A percentile compares a stretch with the other conserved stretches of the same genome.
Evolutionary conservation across 805 yeast species (phyloP).

Genomic region (Wickerhamomyces chaumierensis): DNA sequence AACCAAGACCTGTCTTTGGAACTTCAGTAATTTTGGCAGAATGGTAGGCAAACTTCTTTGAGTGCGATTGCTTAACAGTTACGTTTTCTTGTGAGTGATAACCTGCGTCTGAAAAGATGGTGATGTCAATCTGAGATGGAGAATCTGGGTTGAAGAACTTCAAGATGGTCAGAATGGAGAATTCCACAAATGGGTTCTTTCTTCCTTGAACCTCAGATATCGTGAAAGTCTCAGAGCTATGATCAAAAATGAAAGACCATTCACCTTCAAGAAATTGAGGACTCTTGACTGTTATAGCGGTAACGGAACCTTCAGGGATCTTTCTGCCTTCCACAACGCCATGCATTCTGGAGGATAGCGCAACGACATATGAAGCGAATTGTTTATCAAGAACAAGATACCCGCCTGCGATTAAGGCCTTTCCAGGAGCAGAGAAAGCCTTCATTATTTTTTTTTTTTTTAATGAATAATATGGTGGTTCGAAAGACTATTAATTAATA

Average conservation of each 20-base stretch:
- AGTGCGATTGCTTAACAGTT: conserved; percentile 21
- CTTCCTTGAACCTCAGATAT: conserved; percentile 22
- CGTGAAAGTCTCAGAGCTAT: conserved; percentile 6
- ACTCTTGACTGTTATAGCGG: conserved; percentile 38
- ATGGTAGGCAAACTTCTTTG: conserved; percentile 49
- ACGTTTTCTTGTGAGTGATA: conserved; percentile 71
- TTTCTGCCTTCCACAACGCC: conserved; percentile 33
- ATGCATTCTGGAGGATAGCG: conserved; percentile 84
- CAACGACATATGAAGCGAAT: conserved; percentile 72
- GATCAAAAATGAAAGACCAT: conserved; percentile 45
- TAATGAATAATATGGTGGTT: no score
- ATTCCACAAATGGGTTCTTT: conserved; percentile 65
- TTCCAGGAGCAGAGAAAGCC: conserved; percentile 83
- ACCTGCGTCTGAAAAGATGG: conserved; percentile 75
- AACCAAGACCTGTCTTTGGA: conserved; percentile 91
- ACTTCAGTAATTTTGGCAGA: conserved; percentile 49
- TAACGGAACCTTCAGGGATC: neutral
- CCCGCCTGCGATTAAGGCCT: conserved; percentile 91
- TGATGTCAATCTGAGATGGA: conserved; percentile 28
- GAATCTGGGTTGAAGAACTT: conserved; percentile 30
- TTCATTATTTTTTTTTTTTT: neutral
- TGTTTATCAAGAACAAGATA: conserved; percentile 76
- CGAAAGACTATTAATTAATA: no score
- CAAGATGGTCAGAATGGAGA: conserved; percentile 45
- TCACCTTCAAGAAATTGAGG: conserved; percentile 66